phyloP scores from a whole-genome alignment of 2,329 filamentous ascomycete species.

The Annulohypoxylon truncatum region DNA sequence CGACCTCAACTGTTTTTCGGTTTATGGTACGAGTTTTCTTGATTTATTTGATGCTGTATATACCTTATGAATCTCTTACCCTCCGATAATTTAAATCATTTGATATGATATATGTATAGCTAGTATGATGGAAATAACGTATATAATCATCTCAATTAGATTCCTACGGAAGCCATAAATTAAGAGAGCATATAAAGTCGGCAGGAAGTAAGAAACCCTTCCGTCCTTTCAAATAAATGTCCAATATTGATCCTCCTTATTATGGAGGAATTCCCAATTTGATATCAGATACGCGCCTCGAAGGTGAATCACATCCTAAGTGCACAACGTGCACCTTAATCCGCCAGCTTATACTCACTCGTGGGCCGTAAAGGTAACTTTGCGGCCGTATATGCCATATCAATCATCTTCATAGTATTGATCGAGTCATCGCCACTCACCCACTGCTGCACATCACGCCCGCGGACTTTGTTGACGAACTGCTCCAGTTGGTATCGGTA shows the following conservation, averaged over 20 bases:
- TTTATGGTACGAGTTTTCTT: too few relatives aligned
- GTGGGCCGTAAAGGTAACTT: conserved; percentile 50
- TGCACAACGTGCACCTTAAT: neutral
- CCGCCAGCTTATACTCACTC: conserved; percentile 20
- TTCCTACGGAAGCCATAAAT: too few relatives aligned
- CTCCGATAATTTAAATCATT: too few relatives aligned
- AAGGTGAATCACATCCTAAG: neutral
- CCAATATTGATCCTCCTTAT: neutral
- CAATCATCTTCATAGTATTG: conserved; percentile 54
- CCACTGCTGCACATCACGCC: conserved; percentile 52
- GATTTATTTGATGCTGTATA: too few relatives aligned
- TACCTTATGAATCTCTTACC: too few relatives aligned
- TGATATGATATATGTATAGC: too few relatives aligned
- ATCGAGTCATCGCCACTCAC: conserved; percentile 53
- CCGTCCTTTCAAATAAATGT: too few relatives aligned
- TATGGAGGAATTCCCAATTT: neutral
- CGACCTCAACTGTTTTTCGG: too few relatives aligned
- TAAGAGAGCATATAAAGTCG: too few relatives aligned
- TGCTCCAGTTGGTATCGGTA: conserved; percentile 56
- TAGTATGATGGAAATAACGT: too few relatives aligned
- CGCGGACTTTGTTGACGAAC: conserved; percentile 55
- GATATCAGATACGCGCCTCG: neutral
- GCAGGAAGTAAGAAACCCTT: too few relatives aligned
- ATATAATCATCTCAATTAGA: too few relatives aligned
- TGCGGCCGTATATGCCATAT: conserved; percentile 53